Conservation (phyloP, 164 flowering plant species). For the Vitis rotundifolia region DNA sequence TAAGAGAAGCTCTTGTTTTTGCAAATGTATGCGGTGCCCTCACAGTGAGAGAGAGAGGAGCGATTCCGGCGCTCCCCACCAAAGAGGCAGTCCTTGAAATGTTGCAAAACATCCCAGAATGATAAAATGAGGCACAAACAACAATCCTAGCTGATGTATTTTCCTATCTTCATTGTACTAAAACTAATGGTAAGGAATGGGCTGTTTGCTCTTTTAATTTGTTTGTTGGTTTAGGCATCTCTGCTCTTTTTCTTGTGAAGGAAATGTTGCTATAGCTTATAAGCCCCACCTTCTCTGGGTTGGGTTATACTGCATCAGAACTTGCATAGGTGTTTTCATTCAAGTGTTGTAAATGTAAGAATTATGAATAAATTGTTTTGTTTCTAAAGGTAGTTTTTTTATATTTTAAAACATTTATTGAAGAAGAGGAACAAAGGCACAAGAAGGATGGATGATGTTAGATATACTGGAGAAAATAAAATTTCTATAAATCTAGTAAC, state of each 20-base stretch:
- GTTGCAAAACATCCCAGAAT: conserved; percentile 3
- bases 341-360: not conserved
- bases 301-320: conserved; percentile 3
- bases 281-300: not conserved
- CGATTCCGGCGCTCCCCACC: conserved; percentile 47
- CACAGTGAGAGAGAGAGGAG: conserved; percentile 80
- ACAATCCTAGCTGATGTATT: too few relatives aligned
- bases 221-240: not conserved
- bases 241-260: not conserved
- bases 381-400: too few relatives aligned
- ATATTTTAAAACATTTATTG: too few relatives aligned
- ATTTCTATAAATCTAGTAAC: too few relatives aligned
- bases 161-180: not conserved
- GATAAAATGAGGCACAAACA: not conserved
- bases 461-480: too few relatives aligned
- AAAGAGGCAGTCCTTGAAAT: conserved; percentile 41
- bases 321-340: not conserved
- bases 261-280: not conserved
- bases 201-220: not conserved
- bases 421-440: too few relatives aligned
- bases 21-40: conserved; percentile 93
- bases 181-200: not conserved
- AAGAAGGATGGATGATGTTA: too few relatives aligned
- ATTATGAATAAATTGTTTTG: not conserved
- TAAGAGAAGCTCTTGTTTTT: conserved; percentile 72